phyloP scores from a whole-genome alignment of 805 yeast species.

The Nematodospora valgi region DNA sequence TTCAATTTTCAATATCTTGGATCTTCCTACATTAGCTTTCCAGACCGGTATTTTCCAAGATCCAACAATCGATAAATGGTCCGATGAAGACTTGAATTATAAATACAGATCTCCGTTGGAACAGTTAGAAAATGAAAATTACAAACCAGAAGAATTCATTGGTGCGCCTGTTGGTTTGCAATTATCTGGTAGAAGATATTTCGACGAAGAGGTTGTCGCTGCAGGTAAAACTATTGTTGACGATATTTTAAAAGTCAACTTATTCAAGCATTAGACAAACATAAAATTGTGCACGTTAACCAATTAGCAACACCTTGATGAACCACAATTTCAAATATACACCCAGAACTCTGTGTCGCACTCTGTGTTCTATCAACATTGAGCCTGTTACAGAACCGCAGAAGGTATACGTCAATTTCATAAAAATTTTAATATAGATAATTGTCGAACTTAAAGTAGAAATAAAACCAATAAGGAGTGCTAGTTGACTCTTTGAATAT shows the following conservation, averaged over 20 bases:
- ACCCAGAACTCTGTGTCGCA: too few relatives aligned
- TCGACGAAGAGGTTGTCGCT: slow-evolving; percentile 56
- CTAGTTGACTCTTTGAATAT: too few relatives aligned
- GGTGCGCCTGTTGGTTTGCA: slow-evolving; percentile 58
- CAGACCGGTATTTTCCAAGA: slow-evolving; percentile 64
- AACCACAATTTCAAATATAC: too few relatives aligned
- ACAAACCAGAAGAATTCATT: slow-evolving; percentile 44
- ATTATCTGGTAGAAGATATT: slow-evolving; percentile 51
- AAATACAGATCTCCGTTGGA: slow-evolving; percentile 46
- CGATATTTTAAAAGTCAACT: slow-evolving; percentile 25
- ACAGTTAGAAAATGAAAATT: slow-evolving; percentile 44
- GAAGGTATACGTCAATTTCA: too few relatives aligned
- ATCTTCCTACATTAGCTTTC: slow-evolving; percentile 62
- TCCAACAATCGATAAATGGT: slow-evolving; percentile 50
- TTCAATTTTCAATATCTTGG: slow-evolving; percentile 67
- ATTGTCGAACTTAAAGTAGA: too few relatives aligned
- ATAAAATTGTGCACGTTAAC: too few relatives aligned
- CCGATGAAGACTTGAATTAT: slow-evolving; percentile 26
- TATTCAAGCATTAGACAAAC: slow-evolving; percentile 12
- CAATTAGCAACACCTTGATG: too few relatives aligned
- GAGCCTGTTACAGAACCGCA: too few relatives aligned
- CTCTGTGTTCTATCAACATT: too few relatives aligned
- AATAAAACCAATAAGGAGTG: too few relatives aligned
- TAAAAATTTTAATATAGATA: too few relatives aligned
- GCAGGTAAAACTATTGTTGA: slow-evolving; percentile 37